phyloP scores from a whole-genome alignment of 1,284 basidiomycete genomes.

The Puccinia brachypodii region DNA sequence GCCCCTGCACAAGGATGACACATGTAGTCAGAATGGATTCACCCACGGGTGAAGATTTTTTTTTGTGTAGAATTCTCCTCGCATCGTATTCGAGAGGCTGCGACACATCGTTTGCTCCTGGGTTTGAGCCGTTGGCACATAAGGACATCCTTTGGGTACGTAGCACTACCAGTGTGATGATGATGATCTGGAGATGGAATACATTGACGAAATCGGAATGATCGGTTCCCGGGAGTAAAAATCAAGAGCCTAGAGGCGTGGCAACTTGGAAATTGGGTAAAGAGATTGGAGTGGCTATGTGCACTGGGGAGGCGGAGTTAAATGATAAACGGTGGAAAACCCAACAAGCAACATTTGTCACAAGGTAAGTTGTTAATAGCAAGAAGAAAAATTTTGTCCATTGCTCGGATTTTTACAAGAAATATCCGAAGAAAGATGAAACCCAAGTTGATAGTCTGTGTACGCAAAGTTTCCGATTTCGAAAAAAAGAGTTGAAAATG shows the following conservation, averaged over 20 bases:
- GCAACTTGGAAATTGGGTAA: background rate
- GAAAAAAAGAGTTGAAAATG: background rate
- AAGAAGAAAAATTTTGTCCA: background rate
- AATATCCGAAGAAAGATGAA: background rate
- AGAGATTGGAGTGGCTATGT: background rate
- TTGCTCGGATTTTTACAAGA: no score
- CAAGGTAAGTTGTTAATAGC: no score
- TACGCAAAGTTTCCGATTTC: background rate
- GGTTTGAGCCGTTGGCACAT: no score
- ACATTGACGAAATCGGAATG: background rate
- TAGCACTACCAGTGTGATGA: background rate
- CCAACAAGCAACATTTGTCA: background rate
- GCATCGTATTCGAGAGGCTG: no score
- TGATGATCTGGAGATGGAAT: background rate
- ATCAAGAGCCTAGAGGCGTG: slow-evolving; percentile 2
- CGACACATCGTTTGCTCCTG: no score
- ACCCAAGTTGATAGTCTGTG: background rate
- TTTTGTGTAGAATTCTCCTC: no score
- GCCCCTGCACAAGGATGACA: slow-evolving; percentile 58
- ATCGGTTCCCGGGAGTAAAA: background rate
- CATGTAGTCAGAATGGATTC: slow-evolving; percentile 45
- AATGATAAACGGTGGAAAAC: background rate
- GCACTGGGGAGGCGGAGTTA: background rate
- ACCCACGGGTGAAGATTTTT: slow-evolving; percentile 47
- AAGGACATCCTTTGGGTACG: background rate